phyloP scores from a whole-genome alignment of 2,329 filamentous ascomycete species.

The Ophiostoma sp. region DNA sequence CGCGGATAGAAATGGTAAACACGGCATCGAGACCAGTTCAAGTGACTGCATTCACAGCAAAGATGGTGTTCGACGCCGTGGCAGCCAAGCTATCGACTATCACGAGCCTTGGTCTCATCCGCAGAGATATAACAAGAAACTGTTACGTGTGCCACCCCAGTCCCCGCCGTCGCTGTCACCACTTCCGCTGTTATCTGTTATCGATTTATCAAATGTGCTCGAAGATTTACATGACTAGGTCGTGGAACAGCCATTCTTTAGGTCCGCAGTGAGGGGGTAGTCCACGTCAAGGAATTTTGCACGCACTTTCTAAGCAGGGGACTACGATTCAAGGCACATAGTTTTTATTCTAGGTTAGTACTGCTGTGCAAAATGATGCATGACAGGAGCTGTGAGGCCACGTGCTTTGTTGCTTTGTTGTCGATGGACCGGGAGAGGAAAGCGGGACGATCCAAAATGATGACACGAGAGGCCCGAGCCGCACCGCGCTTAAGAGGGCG shows the following conservation, averaged over 20 bases:
- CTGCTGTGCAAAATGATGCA: neutral
- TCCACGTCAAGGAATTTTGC: neutral
- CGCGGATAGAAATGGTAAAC: neutral
- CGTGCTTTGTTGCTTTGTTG: neutral
- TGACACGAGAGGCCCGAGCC: neutral
- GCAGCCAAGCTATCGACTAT: neutral
- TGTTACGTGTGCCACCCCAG: neutral
- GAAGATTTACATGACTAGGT: neutral
- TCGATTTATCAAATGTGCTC: neutral
- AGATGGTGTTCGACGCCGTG: neutral
- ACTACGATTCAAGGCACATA: neutral
- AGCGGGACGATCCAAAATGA: neutral
- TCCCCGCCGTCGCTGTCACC: neutral
- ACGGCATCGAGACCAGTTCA: neutral
- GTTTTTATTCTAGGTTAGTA: neutral
- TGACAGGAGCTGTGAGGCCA: neutral
- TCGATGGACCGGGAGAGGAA: neutral
- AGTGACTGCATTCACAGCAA: neutral
- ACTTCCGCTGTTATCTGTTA: no score
- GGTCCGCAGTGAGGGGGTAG: neutral
- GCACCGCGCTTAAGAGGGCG: neutral
- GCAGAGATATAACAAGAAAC: neutral
- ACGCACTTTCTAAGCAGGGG: neutral
- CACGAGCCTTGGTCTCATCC: neutral
- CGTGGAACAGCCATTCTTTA: neutral